These are phyloP conservation scores for Sideroxylon spinosum DNA, from an alignment of 179 eudicot species.

Conservation along the genomic window DNA sequence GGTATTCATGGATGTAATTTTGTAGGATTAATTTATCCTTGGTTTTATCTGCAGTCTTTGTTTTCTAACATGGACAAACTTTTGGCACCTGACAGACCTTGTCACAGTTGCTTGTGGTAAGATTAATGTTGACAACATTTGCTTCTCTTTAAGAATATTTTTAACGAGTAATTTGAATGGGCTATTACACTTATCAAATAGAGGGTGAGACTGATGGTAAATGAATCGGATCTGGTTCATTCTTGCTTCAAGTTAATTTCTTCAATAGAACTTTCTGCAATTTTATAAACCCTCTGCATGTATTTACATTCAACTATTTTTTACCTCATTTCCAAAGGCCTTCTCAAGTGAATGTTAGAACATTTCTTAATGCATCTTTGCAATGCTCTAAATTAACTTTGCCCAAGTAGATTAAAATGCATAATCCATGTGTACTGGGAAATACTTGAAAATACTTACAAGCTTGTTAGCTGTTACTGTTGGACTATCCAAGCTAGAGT, in stretches of 20 bases:
- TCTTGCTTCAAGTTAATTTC: not conserved
- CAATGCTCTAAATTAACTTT: not conserved
- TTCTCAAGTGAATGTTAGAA: not conserved
- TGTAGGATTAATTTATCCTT: constrained; percentile 5
- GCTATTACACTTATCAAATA: not conserved
- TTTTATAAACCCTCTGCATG: not conserved
- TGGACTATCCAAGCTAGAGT: not conserved
- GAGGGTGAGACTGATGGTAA: not conserved
- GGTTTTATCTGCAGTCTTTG: constrained; percentile 59
- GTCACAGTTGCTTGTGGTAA: constrained; percentile 87
- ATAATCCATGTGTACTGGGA: not conserved
- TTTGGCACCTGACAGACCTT: constrained; percentile 73
- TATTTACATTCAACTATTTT: not conserved
- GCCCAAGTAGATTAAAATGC: not conserved
- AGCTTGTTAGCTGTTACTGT: not conserved
- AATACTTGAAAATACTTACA: not conserved
- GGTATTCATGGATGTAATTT: constrained; percentile 4
- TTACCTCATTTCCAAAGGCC: not conserved
- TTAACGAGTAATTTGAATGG: not conserved
- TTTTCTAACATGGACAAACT: constrained; percentile 70
- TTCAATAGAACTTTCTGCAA: not conserved
- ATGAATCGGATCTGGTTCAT: not conserved
- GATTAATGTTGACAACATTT: constrained; percentile 18
- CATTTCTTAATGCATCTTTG: not conserved
- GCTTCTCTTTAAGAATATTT: not conserved